Evolutionary conservation across 2,329 filamentous ascomycete genomes (phyloP).

Genomic region (Aspergillus texensis): DNA sequence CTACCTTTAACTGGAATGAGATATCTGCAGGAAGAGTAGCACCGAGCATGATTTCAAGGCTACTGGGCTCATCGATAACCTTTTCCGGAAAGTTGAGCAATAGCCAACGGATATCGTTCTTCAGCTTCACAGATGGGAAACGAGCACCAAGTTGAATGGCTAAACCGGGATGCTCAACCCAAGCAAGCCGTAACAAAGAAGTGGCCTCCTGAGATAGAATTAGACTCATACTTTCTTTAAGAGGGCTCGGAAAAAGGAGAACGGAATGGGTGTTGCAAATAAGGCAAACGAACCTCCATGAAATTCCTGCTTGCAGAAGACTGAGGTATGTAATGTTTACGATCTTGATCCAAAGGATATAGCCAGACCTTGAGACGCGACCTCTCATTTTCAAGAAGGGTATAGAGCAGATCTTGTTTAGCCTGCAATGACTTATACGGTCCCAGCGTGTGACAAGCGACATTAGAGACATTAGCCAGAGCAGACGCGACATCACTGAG

Average conservation of each 20-base stretch:
- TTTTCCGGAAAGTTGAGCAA: conserved; percentile 82
- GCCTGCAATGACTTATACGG: conserved; percentile 68
- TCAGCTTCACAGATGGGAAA: conserved; percentile 74
- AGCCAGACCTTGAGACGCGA: conserved; percentile 86
- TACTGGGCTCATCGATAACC: conserved; percentile 78
- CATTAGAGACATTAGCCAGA: conserved; percentile 65
- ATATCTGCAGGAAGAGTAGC: conserved; percentile 76
- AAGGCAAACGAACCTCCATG: conserved; percentile 37
- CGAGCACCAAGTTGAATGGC: conserved; percentile 82
- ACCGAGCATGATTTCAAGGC: conserved; percentile 79
- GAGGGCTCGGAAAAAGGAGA: neutral
- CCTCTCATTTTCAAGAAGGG: conserved; percentile 83
- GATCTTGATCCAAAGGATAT: conserved; percentile 71
- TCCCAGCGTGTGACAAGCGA: conserved; percentile 55
- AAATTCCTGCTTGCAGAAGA: conserved; percentile 46
- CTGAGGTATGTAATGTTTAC: conserved; percentile 54
- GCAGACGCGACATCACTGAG: conserved; percentile 73
- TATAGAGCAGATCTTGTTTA: conserved; percentile 81
- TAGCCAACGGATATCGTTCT: conserved; percentile 75
- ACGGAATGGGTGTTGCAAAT: neutral
- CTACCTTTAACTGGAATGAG: conserved; percentile 79
- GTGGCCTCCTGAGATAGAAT: conserved; percentile 53
- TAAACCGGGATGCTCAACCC: conserved; percentile 80
- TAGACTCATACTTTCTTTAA: conserved; percentile 8
- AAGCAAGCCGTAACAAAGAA: conserved; percentile 76